Percentiles rank a stretch among this genome's conserved stretches.
Evolutionary conservation across 2,329 filamentous ascomycete genomes (phyloP).

Genomic region (Aspergillus udagawae): DNA sequence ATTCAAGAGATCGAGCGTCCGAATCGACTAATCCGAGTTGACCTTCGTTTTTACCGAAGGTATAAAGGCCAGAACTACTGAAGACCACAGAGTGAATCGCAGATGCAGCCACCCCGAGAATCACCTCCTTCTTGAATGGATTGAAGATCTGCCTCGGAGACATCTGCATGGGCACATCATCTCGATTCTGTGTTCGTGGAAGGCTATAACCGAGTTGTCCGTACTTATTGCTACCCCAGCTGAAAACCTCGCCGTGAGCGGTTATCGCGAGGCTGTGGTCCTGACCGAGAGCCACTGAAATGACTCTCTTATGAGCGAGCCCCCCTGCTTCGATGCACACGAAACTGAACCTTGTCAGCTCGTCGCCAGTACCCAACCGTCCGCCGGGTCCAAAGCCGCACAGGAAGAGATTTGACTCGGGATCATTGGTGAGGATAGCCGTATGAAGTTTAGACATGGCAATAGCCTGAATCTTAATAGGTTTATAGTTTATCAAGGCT

Average conservation of each 20-base stretch:
- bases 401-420: slow-evolving; percentile 84
- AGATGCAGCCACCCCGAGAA: slow-evolving; percentile 82
- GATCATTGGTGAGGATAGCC: slow-evolving; percentile 80
- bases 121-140: slow-evolving; percentile 76
- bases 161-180: slow-evolving; percentile 79
- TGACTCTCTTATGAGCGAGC: slow-evolving; percentile 68
- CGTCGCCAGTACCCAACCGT: slow-evolving; percentile 81
- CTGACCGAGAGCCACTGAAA: slow-evolving; percentile 78
- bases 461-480: slow-evolving; percentile 74
- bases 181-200: slow-evolving; percentile 58
- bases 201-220: slow-evolving; percentile 83
- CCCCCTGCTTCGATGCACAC: slow-evolving; percentile 72
- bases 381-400: slow-evolving; percentile 90
- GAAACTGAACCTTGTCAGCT: slow-evolving; percentile 84
- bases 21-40: slow-evolving; percentile 93
- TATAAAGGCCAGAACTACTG: slow-evolving; percentile 76
- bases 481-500: slow-evolving; percentile 65
- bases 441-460: slow-evolving; percentile 89
- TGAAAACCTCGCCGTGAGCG: slow-evolving; percentile 84
- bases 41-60: slow-evolving; percentile 92
- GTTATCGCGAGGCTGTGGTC: slow-evolving; percentile 87
- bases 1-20: slow-evolving; percentile 82
- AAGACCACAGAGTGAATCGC: slow-evolving; percentile 87
- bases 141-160: slow-evolving; percentile 88
- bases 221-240: slow-evolving; percentile 85